phyloP scores from a whole-genome alignment of 345 rosid species.

The Hibiscus mutabilis region DNA sequence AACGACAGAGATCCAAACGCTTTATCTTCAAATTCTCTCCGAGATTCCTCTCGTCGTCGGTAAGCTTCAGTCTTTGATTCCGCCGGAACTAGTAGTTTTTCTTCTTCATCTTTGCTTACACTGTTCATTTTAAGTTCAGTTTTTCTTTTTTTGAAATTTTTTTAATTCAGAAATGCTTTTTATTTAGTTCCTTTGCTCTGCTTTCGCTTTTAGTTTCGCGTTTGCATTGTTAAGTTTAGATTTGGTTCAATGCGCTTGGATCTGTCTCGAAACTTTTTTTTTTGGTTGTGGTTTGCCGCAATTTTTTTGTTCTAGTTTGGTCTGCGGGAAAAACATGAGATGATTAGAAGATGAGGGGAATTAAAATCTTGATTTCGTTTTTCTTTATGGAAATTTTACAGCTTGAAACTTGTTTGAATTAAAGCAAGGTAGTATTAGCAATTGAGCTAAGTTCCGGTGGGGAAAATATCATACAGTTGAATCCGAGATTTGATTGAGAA shows the following conservation, averaged over 20 bases:
- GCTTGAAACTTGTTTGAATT: not conserved
- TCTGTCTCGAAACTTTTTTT: constrained; percentile 5
- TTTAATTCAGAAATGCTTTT: not conserved
- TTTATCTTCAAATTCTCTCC: not conserved
- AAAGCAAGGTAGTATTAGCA: not conserved
- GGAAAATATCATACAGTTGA: not conserved
- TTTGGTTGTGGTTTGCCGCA: not conserved
- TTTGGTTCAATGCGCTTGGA: constrained; percentile 16
- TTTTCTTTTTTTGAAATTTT: not conserved
- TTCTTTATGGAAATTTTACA: not conserved
- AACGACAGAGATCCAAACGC: constrained; percentile 9
- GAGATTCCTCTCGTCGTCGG: constrained; percentile 7
- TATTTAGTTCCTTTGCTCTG: not conserved
- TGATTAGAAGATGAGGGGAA: not conserved
- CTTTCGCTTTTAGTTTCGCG: not conserved
- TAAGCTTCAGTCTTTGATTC: constrained; percentile 8
- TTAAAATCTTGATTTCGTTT: not conserved
- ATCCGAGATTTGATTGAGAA: not conserved
- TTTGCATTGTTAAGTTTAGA: constrained; percentile 11
- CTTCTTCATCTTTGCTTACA: not conserved
- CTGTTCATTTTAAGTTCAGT: not conserved
- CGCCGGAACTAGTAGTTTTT: not conserved
- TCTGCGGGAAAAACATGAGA: not conserved
- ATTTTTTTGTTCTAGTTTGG: not conserved
- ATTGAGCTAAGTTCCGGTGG: not conserved